Base-by-base conservation (phyloP, 1,284 basidiomycete species). In the Mycocalia duriaeana region DNA sequence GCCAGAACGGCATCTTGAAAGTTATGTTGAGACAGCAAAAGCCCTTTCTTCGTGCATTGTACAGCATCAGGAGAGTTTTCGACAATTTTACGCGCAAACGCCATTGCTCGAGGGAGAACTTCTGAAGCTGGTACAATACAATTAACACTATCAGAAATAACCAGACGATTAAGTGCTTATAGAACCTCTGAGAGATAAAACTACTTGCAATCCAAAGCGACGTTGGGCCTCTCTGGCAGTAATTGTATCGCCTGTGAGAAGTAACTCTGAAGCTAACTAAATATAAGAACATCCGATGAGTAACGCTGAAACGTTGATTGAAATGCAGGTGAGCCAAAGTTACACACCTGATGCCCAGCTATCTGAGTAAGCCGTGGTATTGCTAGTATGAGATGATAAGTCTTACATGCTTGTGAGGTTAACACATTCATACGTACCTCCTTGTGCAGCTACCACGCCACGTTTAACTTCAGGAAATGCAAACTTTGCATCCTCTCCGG, bases 391-490 rank as follows among this genome's bases (percentile, higher is more conserved):
- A n/a, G n/a, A n/a, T n/a, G n/a, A n/a, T n/a, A n/a, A n/a, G n/a
- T n/a, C n/a, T n/a, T n/a, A n/a, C n/a, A n/a, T n/a, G n/a, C n/a
- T n/a, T n/a, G n/a, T n/a, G n/a, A n/a, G n/a, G n/a, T n/a, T n/a
- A n/a, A n/a, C n/a, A n/a, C n/a, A n/a, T n/a, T n/a, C n/a, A n/a
- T 47, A 70, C 68, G 59, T 60, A 77, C 89, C 90, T 57, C 91
- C 91, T 57, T 85, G 81, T 8, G 77, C 69, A 7, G 87, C 89
- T 19, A 85, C 63, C 2, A 91, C 90, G 0, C 91, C 91, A 36
- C 87, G 75, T 61, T 82, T 84, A 2, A 91, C 91, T 57, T 94
- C 91, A 0, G 89, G 89, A 26, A 93, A 72, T 3, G 79, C 87
- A 50, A 94, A 85, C 48, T 76, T 79, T 5, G 87, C 83, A 9